These are phyloP conservation scores for Hordeum vulgare DNA, from an alignment of 176 grass and related monocot genomes.

Conservation along the genomic window MorexV3_pseudomolecules_assembly NC_058524.1:159609472-159609971, in stretches of 20 bases:
- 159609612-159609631: not conserved
- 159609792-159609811: slow-evolving; percentile 89
- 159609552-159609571: slow-evolving; percentile 93
- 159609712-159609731: slow-evolving; percentile 85
- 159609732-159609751: slow-evolving; percentile 75
- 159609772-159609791: slow-evolving; percentile 73
- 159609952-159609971: slow-evolving; percentile 69
- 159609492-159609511: slow-evolving; percentile 80
- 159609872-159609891: not conserved
- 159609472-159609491: slow-evolving; percentile 64
- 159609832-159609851: not conserved
- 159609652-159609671: not conserved
- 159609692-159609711: slow-evolving; percentile 81
- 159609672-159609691: slow-evolving; percentile 56
- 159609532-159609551: slow-evolving; percentile 67
- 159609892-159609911: not conserved
- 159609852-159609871: not conserved
- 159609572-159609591: slow-evolving; percentile 77
- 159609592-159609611: slow-evolving; percentile 34
- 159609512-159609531: slow-evolving; percentile 69
- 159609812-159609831: slow-evolving; percentile 79
- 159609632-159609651: not conserved
- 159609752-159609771: slow-evolving; percentile 75
- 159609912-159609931: slow-evolving; percentile 62
- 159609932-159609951: slow-evolving; percentile 68